Evolutionary conservation across 495 filamentous ascomycete species (phyloP), one percentile per base, ranked within the genome.

Genomic region (Penicillium coffeae): DNA sequence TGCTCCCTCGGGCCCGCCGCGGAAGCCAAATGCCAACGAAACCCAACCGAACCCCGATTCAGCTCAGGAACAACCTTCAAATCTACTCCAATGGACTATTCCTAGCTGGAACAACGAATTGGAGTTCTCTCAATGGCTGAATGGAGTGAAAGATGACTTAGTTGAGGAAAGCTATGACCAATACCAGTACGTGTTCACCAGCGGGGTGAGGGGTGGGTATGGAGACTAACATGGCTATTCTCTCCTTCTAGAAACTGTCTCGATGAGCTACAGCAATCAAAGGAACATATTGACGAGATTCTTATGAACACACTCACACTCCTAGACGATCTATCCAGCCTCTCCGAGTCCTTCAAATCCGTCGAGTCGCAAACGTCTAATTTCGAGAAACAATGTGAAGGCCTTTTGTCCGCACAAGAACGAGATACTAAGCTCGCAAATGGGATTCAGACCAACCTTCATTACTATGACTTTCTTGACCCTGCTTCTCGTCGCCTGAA

Each of bases 391-490:
- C 89, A 92, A 66, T 97, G 92, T 63, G 88, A 96, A 58, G 87
- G 88, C 13, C 69, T 97, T 1, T 64, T 96, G 19, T 69, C 80
- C 3, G 88, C 94, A 40, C 87, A 96, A 62, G 82, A 78, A 51
- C 82, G 86, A 12, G 76, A 95, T 18, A 80, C 85, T 41, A 75
- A 76, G 27, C 73, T 97, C 32, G 87, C 89, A 1, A 83, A 91
- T 52, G 83, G 86, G 21, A 86, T 99, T 38, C 85, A 86, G 6
- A 81, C 85, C 21, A 94, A 95, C 52, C 75, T 96, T 5, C 83
- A 89, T 52, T 96, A 95, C 62, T 99, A 96, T 61, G 81, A 84
- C 16, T 94, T 92, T 62, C 77, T 97, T 16, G 93, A 96, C 48
- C 90, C 86, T 41, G 88, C 92, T 40, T 96, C 90, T 9, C 79